Evolutionary conservation across 2,329 filamentous ascomycete species (phyloP), one percentile per base, ranked within the genome.

Genomic region (Pochonia chlamydosporia): DNA sequence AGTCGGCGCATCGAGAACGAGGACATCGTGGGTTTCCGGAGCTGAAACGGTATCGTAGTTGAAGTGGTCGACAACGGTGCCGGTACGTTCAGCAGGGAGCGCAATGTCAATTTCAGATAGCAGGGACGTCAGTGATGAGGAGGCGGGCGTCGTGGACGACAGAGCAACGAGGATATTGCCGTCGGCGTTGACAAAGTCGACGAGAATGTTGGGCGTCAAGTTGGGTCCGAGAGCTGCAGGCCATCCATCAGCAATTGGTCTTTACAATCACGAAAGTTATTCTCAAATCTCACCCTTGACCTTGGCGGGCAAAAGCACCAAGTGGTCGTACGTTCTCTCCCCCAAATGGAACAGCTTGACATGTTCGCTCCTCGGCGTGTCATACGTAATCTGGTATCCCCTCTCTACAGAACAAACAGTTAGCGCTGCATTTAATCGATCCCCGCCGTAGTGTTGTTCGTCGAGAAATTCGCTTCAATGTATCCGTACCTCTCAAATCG

Each of bases 21-120:
- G 75, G 25, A 96, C 87, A 68, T 97, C 89, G 69, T 99, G 93
- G 62, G 83, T 80, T 54, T 96, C 90, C 43, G 82, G 63, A 4
- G 92, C 85, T 35, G 85, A 89, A 26, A 79, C 57, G 48, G 78
- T 75, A 62, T 97, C 92, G 70, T 93, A 93, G 72, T 89, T 87
- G 81, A 97, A 96, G 74, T 99, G 93, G 69, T 97, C 93, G 52
- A 97, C 85, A 5, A 96, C 85, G 49, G 92, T 74, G 48, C 88
- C 84, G 47, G 85, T 89, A 60, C 91, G 88, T 68, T 96, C 92
- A 30, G 81, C 71, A 33, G 93, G 89, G n/a, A 96, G 80, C 56
- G 84, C 76, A 61, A 99, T 87, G 63, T 96, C 92, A 65, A 96
- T 77, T 69, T 97, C 90, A 59, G 87, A 74, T 44, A 97, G 86